Evolutionary conservation across 495 filamentous ascomycete genomes (phyloP).

Genomic region (Aspergillus saccharolyticus): DNA sequence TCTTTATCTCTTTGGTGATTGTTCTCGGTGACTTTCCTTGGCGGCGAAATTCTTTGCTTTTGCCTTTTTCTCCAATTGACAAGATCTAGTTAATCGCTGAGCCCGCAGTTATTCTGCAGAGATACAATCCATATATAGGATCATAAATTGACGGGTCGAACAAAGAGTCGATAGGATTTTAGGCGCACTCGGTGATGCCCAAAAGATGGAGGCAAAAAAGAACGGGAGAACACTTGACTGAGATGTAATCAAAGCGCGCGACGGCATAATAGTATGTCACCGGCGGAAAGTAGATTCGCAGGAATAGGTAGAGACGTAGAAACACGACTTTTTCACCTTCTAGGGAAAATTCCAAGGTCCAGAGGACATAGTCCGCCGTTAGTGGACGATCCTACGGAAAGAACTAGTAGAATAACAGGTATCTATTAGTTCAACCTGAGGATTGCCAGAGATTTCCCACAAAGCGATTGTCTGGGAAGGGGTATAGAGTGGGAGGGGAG

Average conservation of each 20-base stretch:
- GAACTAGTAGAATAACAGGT: conserved; percentile 11
- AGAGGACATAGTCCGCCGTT: conserved; percentile 8
- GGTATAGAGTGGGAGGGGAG: neutral
- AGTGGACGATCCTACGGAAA: conserved; percentile 11
- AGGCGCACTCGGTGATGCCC: neutral
- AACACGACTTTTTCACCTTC: neutral
- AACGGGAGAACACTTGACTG: neutral
- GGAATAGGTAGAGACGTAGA: neutral
- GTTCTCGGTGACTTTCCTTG: neutral
- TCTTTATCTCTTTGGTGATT: neutral
- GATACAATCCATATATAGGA: conserved; percentile 4
- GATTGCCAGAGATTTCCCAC: conserved; percentile 9
- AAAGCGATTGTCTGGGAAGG: conserved; percentile 14
- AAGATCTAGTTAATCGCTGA: neutral
- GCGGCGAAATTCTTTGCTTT: too few species aligned
- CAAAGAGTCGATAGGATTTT: neutral
- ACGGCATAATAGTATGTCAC: neutral
- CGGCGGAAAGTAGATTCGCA: neutral
- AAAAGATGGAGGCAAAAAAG: conserved; percentile 1
- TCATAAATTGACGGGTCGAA: neutral
- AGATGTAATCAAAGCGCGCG: neutral
- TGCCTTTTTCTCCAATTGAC: neutral
- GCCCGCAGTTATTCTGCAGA: neutral
- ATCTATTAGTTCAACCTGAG: conserved; percentile 12
- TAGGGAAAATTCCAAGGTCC: neutral